Conservation (phyloP, 139 green algal genomes). For the Dunaliella primolecta region DNA sequence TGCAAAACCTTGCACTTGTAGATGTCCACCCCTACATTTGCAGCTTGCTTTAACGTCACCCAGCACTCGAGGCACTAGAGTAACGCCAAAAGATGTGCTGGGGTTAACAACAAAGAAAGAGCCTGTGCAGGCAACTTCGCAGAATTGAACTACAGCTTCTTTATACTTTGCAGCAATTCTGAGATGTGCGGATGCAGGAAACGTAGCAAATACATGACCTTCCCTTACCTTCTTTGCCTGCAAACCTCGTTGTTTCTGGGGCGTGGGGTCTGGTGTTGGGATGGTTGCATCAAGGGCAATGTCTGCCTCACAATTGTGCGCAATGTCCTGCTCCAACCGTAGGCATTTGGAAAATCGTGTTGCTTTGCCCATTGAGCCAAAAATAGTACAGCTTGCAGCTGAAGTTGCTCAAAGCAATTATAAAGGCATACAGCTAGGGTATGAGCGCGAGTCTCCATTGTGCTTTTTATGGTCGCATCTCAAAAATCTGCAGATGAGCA, state of each 20-base stretch:
- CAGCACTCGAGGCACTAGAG: too few relatives aligned
- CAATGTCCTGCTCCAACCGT: neutral
- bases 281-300: neutral
- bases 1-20: too few relatives aligned
- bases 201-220: neutral
- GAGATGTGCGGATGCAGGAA: neutral
- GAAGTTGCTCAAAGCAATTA: neutral
- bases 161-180: too few relatives aligned
- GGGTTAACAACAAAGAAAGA: neutral
- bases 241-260: neutral
- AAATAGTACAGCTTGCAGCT: neutral
- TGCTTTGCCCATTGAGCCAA: neutral
- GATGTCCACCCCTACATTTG: neutral
- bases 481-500: too few relatives aligned
- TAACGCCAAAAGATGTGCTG: too few relatives aligned
- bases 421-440: neutral
- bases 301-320: neutral
- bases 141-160: neutral
- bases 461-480: too few relatives aligned
- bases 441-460: too few relatives aligned
- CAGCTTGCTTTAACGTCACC: neutral
- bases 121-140: neutral
- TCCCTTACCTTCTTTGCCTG: neutral
- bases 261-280: neutral
- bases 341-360: neutral